Evolutionary conservation across 805 yeast genomes (phyloP).

Genomic region (Candida odintsovae): DNA sequence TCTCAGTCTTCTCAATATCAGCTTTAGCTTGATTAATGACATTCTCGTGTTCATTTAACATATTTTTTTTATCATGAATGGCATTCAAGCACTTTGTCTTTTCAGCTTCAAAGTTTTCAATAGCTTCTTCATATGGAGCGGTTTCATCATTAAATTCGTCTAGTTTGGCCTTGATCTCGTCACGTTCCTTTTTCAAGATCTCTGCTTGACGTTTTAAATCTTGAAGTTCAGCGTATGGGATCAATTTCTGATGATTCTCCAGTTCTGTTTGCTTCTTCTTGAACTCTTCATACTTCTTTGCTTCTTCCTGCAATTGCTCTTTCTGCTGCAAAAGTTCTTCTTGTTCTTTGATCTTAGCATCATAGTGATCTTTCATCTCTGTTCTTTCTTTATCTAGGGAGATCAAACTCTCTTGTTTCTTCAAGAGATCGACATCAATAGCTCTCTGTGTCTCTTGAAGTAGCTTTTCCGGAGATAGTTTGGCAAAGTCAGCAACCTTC

Average conservation of each 20-base stretch:
- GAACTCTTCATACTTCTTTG: conserved; percentile 40
- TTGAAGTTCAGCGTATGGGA: conserved; percentile 44
- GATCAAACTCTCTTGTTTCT: conserved; percentile 52
- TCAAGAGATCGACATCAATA: conserved; percentile 54
- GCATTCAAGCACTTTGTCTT: conserved; percentile 25
- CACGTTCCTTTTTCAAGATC: conserved; percentile 22
- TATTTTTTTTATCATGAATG: conserved; percentile 24
- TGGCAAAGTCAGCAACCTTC: conserved; percentile 87
- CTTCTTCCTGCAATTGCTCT: conserved; percentile 40
- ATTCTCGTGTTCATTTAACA: conserved; percentile 27
- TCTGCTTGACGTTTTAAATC: conserved; percentile 25
- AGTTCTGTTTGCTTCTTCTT: conserved; percentile 42
- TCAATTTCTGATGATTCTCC: conserved; percentile 38
- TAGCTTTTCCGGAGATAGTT: conserved; percentile 67
- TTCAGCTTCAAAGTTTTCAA: conserved; percentile 18
- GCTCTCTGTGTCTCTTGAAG: conserved; percentile 78
- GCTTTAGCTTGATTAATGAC: conserved; percentile 30
- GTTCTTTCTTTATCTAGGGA: conserved; percentile 40
- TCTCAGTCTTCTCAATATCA: background rate
- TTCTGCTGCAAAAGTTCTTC: conserved; percentile 30
- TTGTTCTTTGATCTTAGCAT: conserved; percentile 25
- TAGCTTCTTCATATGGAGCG: conserved; percentile 19
- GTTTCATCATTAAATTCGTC: conserved; percentile 20
- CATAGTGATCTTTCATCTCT: conserved; percentile 31
- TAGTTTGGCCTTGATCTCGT: conserved; percentile 22